Conservation (phyloP, 2,329 filamentous ascomycete species). For the Fusarium anthophilum region DNA sequence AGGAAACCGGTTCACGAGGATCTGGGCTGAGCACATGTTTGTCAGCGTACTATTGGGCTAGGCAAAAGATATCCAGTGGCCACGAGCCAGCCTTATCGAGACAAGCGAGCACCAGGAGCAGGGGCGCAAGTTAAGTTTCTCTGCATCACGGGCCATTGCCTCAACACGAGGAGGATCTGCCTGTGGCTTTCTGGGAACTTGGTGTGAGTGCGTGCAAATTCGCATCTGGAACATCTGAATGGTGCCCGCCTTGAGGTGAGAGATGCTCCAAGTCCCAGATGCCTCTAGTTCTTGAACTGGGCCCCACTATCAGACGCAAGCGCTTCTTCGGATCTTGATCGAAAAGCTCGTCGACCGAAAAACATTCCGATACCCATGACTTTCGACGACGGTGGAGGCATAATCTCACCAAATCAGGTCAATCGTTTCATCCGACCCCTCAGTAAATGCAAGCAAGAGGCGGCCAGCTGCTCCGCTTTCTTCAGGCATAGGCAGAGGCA, state of each 20-base stretch:
- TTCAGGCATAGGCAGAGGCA: not conserved
- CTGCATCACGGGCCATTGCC: conserved; percentile 28
- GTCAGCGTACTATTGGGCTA: conserved; percentile 20
- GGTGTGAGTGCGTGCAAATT: conserved; percentile 35
- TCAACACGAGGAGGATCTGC: conserved; percentile 40
- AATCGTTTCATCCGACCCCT: conserved; percentile 31
- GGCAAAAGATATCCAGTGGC: conserved; percentile 6
- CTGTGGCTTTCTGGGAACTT: conserved; percentile 25
- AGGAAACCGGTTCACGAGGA: conserved; percentile 34
- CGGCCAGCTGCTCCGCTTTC: conserved; percentile 20
- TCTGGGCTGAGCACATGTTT: conserved; percentile 12
- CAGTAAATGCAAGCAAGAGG: conserved; percentile 30
- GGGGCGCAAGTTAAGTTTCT: conserved; percentile 13
- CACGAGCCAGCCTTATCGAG: conserved; percentile 32
- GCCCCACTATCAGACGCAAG: conserved; percentile 41
- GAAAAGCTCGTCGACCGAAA: conserved; percentile 32
- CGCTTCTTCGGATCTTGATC: conserved; percentile 42
- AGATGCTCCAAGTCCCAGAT: conserved; percentile 15
- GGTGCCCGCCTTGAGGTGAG: conserved; percentile 40
- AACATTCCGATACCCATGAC: conserved; percentile 39
- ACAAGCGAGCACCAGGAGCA: conserved; percentile 10
- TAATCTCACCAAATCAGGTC: conserved; percentile 23
- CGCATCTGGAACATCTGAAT: conserved; percentile 40
- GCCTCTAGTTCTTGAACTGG: conserved; percentile 4
- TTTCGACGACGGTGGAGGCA: conserved; percentile 3